Conservation (phyloP, 305 asterid species). For the Rubia occidens region DNA sequence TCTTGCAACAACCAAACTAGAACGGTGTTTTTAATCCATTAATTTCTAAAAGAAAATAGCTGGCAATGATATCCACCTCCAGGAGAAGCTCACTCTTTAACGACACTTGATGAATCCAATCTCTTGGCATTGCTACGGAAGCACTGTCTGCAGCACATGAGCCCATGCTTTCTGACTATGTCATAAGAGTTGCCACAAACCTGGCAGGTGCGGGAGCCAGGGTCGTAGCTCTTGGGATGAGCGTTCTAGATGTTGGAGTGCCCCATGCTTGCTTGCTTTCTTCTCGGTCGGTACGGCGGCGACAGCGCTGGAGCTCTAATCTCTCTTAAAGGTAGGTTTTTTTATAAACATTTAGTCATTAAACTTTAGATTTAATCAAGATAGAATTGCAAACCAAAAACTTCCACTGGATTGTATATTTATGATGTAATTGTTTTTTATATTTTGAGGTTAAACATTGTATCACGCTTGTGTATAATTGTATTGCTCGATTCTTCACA, state of each 20-base stretch:
- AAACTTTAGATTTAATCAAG: too few species aligned
- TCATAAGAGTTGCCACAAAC: conserved; percentile 68
- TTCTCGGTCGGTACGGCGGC: neutral
- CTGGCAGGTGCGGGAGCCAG: conserved; percentile 63
- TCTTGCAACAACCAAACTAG: conserved; percentile 9
- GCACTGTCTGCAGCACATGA: conserved; percentile 75
- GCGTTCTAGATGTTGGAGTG: conserved; percentile 57
- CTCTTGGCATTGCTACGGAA: conserved; percentile 66
- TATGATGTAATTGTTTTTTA: too few species aligned
- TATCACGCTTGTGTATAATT: too few species aligned
- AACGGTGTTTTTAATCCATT: conserved; percentile 4
- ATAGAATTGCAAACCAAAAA: too few species aligned
- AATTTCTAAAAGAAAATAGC: conserved; percentile 4
- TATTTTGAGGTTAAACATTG: too few species aligned
- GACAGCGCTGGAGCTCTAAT: conserved; percentile 1
- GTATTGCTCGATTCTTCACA: too few species aligned
- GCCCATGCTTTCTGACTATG: conserved; percentile 52
- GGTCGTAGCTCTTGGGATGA: conserved; percentile 54
- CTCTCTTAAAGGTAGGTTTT: neutral
- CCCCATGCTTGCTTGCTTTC: conserved; percentile 30
- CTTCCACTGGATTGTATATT: too few species aligned
- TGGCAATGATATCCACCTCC: neutral
- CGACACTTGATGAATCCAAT: conserved; percentile 68
- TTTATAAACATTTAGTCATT: too few species aligned
- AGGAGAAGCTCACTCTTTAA: conserved; percentile 16